phyloP scores from a whole-genome alignment of 495 filamentous ascomycete genomes.

The Penicillium turbatum region DNA sequence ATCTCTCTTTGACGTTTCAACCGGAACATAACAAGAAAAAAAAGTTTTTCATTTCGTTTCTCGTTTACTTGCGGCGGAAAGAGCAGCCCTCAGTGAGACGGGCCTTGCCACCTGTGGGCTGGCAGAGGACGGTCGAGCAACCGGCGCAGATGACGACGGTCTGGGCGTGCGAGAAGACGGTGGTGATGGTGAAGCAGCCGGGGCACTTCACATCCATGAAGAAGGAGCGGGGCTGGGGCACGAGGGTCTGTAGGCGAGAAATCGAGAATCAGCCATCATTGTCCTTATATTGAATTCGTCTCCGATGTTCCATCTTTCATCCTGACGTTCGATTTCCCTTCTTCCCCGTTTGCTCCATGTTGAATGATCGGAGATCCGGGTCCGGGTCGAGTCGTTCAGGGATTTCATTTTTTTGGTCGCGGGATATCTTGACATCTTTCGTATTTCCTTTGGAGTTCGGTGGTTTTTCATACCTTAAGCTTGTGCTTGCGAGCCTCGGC shows the following conservation, averaged over 20 bases:
- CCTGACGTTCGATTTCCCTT: constrained; percentile 2
- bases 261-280: constrained; percentile 16
- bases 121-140: constrained; percentile 95
- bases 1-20: constrained; percentile 30
- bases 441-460: constrained; percentile 7
- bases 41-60: constrained; percentile 31
- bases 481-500: constrained; percentile 98
- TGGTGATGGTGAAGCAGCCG: constrained; percentile 99
- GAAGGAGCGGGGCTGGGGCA: constrained; percentile 94
- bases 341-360: constrained; percentile 1
- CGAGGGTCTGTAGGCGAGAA: constrained; percentile 62
- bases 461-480: constrained; percentile 76
- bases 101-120: constrained; percentile 97
- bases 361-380: neutral
- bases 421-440: constrained; percentile 8
- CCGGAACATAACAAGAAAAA: constrained; percentile 28
- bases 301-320: neutral
- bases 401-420: neutral
- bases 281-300: constrained; percentile 1
- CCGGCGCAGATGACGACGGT: constrained; percentile 99
- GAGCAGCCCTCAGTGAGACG: constrained; percentile 97
- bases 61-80: constrained; percentile 96
- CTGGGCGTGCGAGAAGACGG: constrained; percentile 99
- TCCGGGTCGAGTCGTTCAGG: constrained; percentile 2
- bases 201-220: constrained; percentile 99